Percentiles rank a stretch among this genome's conserved stretches.
phyloP scores from a whole-genome alignment of 2,329 filamentous ascomycete species.

The Elsinoe necatrix region DNA sequence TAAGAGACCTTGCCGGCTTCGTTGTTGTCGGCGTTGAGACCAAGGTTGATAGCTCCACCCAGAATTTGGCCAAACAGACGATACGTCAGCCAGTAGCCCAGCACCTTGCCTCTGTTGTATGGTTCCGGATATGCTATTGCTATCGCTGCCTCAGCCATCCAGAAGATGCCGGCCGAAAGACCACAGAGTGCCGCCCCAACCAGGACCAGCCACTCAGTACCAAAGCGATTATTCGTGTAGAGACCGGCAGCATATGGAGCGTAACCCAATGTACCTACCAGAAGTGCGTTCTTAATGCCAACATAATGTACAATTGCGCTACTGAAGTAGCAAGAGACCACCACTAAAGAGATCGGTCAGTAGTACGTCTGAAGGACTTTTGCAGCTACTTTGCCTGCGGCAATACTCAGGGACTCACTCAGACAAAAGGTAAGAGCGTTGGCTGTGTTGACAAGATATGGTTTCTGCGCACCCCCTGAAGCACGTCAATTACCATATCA shows the following conservation, averaged over 20 bases:
- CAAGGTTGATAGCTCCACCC: slow-evolving; percentile 63
- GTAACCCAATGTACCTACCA: slow-evolving; percentile 65
- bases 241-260: slow-evolving; percentile 63
- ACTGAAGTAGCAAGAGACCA: slow-evolving; percentile 59
- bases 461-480: slow-evolving; percentile 59
- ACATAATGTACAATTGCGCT: slow-evolving; percentile 57
- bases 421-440: slow-evolving; percentile 65
- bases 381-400: no score
- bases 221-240: slow-evolving; percentile 64
- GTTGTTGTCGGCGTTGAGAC: slow-evolving; percentile 51
- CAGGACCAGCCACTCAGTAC: slow-evolving; percentile 59
- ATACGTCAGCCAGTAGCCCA: slow-evolving; percentile 61
- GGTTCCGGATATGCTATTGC: slow-evolving; percentile 65
- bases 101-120: slow-evolving; percentile 54
- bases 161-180: slow-evolving; percentile 63
- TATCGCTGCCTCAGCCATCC: slow-evolving; percentile 67
- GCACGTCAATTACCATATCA: slow-evolving; percentile 40
- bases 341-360: slow-evolving; percentile 35
- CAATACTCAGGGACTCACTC: slow-evolving; percentile 26
- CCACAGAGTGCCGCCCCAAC: slow-evolving; percentile 62
- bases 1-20: slow-evolving; percentile 59
- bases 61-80: slow-evolving; percentile 58
- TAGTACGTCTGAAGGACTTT: no score
- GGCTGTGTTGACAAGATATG: slow-evolving; percentile 59
- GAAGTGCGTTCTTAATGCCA: slow-evolving; percentile 61